Conservation (phyloP, 169 alveolate genomes). For the Amoebophrya sp. region DNA sequence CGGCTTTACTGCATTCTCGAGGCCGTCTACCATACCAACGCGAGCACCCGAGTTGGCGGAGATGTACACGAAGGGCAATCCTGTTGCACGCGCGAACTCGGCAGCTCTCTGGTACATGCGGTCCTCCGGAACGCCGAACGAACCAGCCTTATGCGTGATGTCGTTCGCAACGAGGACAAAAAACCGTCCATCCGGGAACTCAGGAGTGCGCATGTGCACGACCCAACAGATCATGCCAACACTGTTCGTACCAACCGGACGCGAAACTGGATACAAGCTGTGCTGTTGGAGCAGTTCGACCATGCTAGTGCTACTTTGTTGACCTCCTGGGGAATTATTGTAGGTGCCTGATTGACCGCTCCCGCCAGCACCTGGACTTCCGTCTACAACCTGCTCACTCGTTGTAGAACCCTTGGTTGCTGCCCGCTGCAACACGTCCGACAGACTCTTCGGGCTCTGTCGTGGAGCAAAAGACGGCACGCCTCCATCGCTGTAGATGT, state of each 20-base stretch:
- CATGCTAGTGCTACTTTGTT: no score
- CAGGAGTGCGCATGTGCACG: slow-evolving; percentile 33
- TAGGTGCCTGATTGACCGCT: no score
- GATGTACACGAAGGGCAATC: slow-evolving; percentile 65
- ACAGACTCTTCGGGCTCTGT: no score
- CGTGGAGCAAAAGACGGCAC: no score
- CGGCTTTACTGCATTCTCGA: slow-evolving; percentile 54
- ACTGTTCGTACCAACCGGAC: not conserved
- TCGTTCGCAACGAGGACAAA: slow-evolving; percentile 66
- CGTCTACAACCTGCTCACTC: no score
- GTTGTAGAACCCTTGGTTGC: no score
- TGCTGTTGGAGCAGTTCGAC: not conserved
- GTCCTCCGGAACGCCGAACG: slow-evolving; percentile 67
- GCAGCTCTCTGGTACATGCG: slow-evolving; percentile 59
- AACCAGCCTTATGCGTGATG: slow-evolving; percentile 63
- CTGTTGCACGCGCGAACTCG: slow-evolving; percentile 62
- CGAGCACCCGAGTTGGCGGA: slow-evolving; percentile 74
- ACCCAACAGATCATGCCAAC: not conserved
- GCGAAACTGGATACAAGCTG: not conserved
- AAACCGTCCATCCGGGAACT: slow-evolving; percentile 67
- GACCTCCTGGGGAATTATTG: no score
- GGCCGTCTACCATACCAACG: slow-evolving; percentile 63
- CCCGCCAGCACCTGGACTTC: no score
- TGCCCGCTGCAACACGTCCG: no score
- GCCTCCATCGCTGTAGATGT: no score